Conservation (phyloP, 176 grass and related monocot genomes). For the Themeda triandra region DNA sequence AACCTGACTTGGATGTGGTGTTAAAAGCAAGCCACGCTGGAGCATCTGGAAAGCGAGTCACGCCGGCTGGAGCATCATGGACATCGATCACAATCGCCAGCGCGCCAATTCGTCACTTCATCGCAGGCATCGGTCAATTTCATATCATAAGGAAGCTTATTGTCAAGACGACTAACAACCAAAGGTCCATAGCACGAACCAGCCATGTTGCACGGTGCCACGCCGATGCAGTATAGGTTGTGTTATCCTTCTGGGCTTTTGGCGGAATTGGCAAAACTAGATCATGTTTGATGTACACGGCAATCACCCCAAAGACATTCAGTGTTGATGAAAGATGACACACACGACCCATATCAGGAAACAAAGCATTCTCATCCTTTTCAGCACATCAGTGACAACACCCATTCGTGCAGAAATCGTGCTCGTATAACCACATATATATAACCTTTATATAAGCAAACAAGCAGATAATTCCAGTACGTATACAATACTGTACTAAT, state of each 20-base stretch:
- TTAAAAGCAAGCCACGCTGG: too few species aligned
- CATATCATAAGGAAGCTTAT: not conserved
- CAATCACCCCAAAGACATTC: not conserved
- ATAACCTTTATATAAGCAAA: not conserved
- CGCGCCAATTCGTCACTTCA: not conserved
- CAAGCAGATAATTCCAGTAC: not conserved
- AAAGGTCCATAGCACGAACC: not conserved
- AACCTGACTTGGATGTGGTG: too few species aligned
- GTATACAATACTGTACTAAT: not conserved
- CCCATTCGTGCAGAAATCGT: not conserved
- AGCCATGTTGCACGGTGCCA: too few species aligned
- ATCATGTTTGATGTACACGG: not conserved
- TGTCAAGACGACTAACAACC: not conserved
- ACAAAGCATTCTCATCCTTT: not conserved
- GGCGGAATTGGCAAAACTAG: not conserved
- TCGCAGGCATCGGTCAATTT: not conserved
- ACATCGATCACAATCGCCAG: too few species aligned
- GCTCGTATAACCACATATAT: not conserved
- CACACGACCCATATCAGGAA: not conserved
- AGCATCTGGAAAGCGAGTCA: too few species aligned
- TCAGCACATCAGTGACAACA: not conserved
- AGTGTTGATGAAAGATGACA: not conserved
- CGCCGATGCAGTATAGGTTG: too few species aligned
- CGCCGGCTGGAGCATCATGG: too few species aligned
- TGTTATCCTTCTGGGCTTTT: too few species aligned